Conservation (phyloP, 768 basidiomycete genomes). For the Tricholomella constricta region DNA sequence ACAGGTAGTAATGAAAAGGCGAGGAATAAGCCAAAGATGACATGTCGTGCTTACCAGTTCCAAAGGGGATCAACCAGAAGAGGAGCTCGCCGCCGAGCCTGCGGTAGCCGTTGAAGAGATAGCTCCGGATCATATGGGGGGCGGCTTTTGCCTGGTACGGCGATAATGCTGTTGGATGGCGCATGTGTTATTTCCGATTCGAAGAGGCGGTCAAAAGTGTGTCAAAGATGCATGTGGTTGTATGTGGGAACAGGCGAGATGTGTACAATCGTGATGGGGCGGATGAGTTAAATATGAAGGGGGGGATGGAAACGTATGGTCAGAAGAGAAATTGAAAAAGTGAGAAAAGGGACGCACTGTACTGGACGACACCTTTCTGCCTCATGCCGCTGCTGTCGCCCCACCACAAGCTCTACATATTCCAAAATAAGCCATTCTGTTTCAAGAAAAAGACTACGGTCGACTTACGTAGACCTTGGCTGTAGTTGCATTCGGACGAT, state of each 20-base stretch:
- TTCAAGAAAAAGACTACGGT: background rate
- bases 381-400: constrained; percentile 64
- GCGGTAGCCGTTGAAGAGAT: constrained; percentile 86
- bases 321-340: background rate
- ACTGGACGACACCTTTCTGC: constrained; percentile 75
- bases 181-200: background rate
- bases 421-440: background rate
- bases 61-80: constrained; percentile 81
- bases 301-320: background rate
- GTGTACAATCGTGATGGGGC: background rate
- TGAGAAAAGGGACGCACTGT: constrained; percentile 61
- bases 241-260: no score
- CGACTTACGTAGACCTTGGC: constrained; percentile 81
- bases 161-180: constrained; percentile 63
- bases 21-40: no score
- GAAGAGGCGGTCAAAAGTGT: no score
- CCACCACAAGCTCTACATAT: constrained; percentile 88
- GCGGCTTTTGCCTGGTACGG: constrained; percentile 78
- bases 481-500: constrained; percentile 25
- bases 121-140: constrained; percentile 68
- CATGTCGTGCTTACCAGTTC: constrained; percentile 58
- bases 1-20: background rate
- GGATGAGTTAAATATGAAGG: background rate
- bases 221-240: no score
- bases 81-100: constrained; percentile 72